Evolutionary conservation across 2,329 filamentous ascomycete genomes (phyloP).

Genomic region (Graphilbum fragrans): DNA sequence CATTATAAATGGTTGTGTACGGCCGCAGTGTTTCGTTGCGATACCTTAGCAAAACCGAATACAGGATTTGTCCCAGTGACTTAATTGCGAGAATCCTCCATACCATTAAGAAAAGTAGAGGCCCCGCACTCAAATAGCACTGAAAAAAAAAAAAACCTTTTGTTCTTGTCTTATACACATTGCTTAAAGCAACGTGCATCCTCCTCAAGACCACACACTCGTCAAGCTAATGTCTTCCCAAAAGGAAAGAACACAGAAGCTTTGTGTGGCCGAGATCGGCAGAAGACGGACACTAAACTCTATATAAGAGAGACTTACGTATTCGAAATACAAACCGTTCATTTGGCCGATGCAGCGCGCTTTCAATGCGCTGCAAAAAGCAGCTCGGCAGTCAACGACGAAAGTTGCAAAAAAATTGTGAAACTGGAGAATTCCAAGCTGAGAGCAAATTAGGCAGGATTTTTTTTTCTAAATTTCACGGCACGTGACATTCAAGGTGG

Average conservation of each 20-base stretch:
- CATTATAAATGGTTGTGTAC: background rate
- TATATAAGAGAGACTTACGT: background rate
- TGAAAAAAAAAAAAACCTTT: constrained; percentile 12
- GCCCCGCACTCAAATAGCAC: constrained; percentile 28
- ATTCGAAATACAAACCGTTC: background rate
- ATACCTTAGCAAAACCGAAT: background rate
- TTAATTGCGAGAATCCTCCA: constrained; percentile 27
- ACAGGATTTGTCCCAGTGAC: constrained; percentile 21
- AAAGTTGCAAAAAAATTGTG: background rate
- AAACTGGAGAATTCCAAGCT: background rate
- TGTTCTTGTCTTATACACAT: constrained; percentile 23
- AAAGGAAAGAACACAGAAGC: constrained; percentile 8
- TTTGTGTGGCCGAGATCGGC: constrained; percentile 23
- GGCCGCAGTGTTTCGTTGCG: too few relatives aligned
- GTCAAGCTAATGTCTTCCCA: background rate
- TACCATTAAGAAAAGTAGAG: constrained; percentile 16
- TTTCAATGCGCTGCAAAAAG: background rate
- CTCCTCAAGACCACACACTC: constrained; percentile 24
- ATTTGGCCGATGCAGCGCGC: too few relatives aligned
- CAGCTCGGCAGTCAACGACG: background rate
- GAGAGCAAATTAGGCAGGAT: background rate
- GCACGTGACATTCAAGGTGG: background rate
- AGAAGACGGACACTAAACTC: constrained; percentile 17
- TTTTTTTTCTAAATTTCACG: background rate
- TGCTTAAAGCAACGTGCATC: constrained; percentile 12